Percentiles rank a stretch among this genome's conserved stretches.
Conservation (phyloP, 345 rosid species). For the Bruguiera gymnorhiza region DNA sequence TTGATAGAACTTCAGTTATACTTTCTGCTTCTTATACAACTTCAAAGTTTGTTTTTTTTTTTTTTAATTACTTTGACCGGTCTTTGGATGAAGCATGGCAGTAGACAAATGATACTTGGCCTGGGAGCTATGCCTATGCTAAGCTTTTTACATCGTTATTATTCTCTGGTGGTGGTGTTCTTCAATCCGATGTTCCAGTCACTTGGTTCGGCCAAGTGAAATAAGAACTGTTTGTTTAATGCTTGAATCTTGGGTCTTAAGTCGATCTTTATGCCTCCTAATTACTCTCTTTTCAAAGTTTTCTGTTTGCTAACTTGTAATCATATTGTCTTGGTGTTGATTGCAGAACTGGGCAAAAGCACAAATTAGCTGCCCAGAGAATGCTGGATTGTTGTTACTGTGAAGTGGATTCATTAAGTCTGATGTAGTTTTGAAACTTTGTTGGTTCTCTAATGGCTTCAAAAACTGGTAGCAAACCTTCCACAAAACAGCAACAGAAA, state of each 20-base stretch:
- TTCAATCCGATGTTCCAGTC: constrained; percentile 4
- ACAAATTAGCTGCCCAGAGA: constrained; percentile 9
- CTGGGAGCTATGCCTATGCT: too few species aligned
- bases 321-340: constrained; percentile 1
- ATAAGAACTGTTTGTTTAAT: neutral
- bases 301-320: neutral
- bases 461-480: constrained; percentile 35
- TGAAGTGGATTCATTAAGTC: constrained; percentile 24
- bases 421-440: constrained; percentile 26
- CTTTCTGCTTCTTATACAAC: constrained; percentile 12
- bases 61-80: constrained; percentile 3
- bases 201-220: neutral
- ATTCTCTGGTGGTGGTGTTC: neutral
- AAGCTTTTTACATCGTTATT: too few species aligned
- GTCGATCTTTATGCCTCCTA: too few species aligned
- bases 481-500: constrained; percentile 39
- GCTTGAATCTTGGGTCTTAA: neutral
- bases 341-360: constrained; percentile 12
- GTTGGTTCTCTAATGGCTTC: constrained; percentile 46
- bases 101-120: too few species aligned
- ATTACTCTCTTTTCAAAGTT: constrained; percentile 5
- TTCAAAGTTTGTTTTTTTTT: constrained; percentile 13
- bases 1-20: neutral
- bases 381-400: constrained; percentile 22
- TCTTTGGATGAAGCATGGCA: neutral